phyloP scores from a whole-genome alignment of 805 yeast genomes.

The Candida nitratophila region DNA sequence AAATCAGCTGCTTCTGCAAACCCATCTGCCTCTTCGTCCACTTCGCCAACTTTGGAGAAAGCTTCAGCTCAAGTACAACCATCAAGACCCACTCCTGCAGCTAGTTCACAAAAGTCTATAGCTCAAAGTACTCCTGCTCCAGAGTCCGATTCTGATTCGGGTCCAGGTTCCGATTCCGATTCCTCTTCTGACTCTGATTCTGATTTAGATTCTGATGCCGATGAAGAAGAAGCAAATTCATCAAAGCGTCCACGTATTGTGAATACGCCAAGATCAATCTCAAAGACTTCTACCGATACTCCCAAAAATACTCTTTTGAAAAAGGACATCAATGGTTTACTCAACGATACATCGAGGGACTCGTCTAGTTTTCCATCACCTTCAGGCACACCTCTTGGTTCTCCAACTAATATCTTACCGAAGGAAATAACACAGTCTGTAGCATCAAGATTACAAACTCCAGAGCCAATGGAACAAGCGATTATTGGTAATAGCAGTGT shows the following conservation, averaged over 20 bases:
- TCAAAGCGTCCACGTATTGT: constrained; percentile 34
- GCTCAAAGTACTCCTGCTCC: constrained; percentile 5
- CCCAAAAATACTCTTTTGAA: not conserved
- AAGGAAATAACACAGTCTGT: not conserved
- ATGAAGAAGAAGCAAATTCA: constrained; percentile 15
- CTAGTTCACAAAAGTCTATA: not conserved
- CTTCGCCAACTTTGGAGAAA: not conserved
- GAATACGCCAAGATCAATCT: constrained; percentile 30
- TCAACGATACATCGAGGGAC: not conserved
- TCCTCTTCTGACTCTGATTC: constrained; percentile 15
- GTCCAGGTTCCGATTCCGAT: constrained; percentile 9
- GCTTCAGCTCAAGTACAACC: too few relatives aligned
- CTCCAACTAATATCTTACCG: not conserved
- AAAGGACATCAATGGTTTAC: not conserved
- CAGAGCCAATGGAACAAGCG: not conserved
- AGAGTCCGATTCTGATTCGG: constrained; percentile 5
- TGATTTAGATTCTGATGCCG: constrained; percentile 9
- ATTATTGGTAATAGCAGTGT: too few relatives aligned
- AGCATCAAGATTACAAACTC: not conserved
- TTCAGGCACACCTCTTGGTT: not conserved
- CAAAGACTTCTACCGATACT: not conserved
- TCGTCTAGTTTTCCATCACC: not conserved
- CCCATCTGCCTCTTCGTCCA: too few relatives aligned
- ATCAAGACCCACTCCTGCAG: not conserved
- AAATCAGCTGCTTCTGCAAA: too few relatives aligned